Evolutionary conservation across 768 basidiomycete genomes (phyloP).

Genomic region (Russula sp.): DNA sequence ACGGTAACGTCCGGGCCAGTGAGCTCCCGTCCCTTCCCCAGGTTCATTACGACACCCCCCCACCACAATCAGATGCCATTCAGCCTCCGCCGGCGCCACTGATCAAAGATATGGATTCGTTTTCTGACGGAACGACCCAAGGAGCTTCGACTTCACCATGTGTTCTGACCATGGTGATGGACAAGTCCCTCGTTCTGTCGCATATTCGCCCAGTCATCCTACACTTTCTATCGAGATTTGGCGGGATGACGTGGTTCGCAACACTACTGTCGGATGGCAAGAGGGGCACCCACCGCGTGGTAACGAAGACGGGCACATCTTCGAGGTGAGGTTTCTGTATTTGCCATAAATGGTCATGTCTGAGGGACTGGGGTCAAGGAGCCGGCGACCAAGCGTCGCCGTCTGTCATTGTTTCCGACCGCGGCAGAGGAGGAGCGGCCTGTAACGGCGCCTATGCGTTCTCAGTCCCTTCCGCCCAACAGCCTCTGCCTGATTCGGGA

Average conservation of each 20-base stretch:
- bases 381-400: slow-evolving; percentile 31
- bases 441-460: slow-evolving; percentile 19
- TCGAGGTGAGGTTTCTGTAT: slow-evolving; percentile 23
- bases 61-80: slow-evolving; percentile 31
- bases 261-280: slow-evolving; percentile 12
- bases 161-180: slow-evolving; percentile 26
- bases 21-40: slow-evolving; percentile 18
- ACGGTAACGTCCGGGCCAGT: slow-evolving; percentile 3
- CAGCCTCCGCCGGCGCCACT: slow-evolving; percentile 44
- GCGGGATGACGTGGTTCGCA: slow-evolving; percentile 41
- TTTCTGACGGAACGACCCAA: slow-evolving; percentile 55
- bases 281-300: background rate
- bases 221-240: slow-evolving; percentile 43
- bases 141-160: slow-evolving; percentile 53
- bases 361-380: slow-evolving; percentile 29
- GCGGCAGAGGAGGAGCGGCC: slow-evolving; percentile 19
- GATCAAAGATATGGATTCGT: slow-evolving; percentile 56
- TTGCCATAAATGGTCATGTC: slow-evolving; percentile 14
- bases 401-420: slow-evolving; percentile 20
- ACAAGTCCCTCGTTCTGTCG: slow-evolving; percentile 20
- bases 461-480: slow-evolving; percentile 22
- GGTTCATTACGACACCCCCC: slow-evolving; percentile 16
- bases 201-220: slow-evolving; percentile 32
- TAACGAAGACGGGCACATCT: slow-evolving; percentile 13
- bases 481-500: slow-evolving; percentile 16